Evolutionary conservation across 257 asterid genomes (phyloP).

Genomic region (Paulownia fortunei): DNA sequence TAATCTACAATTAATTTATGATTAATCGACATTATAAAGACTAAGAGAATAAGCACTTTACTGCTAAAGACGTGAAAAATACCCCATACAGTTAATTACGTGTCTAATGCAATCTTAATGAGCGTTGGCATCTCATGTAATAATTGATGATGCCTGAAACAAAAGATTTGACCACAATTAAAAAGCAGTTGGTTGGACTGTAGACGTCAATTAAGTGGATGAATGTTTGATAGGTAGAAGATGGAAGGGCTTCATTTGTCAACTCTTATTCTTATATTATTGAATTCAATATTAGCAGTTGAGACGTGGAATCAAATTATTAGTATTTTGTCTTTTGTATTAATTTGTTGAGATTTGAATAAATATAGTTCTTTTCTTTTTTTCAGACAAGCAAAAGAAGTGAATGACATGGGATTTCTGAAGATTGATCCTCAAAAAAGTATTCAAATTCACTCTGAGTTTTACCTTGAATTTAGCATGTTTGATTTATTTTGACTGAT

Average conservation of each 20-base stretch:
- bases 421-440: background rate
- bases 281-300: background rate
- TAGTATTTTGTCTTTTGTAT: background rate
- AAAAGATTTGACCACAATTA: slow-evolving; percentile 5
- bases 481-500: background rate
- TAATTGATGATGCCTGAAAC: background rate
- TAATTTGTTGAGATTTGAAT: too few species aligned
- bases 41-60: background rate
- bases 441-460: background rate
- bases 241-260: slow-evolving; percentile 5
- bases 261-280: background rate
- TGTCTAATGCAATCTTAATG: background rate
- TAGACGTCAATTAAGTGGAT: background rate
- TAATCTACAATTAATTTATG: background rate
- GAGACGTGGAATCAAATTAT: slow-evolving; percentile 9
- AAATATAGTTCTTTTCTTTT: too few species aligned
- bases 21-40: background rate
- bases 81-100: background rate
- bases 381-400: too few species aligned
- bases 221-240: background rate
- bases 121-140: background rate
- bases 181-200: slow-evolving; percentile 11
- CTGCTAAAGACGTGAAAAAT: background rate
- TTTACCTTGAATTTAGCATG: background rate
- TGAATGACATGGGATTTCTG: too few species aligned